Evolutionary conservation across 495 filamentous ascomycete genomes (phyloP), one percentile per base, ranked within the genome.

Genomic region (Aspergillus biplanus): DNA sequence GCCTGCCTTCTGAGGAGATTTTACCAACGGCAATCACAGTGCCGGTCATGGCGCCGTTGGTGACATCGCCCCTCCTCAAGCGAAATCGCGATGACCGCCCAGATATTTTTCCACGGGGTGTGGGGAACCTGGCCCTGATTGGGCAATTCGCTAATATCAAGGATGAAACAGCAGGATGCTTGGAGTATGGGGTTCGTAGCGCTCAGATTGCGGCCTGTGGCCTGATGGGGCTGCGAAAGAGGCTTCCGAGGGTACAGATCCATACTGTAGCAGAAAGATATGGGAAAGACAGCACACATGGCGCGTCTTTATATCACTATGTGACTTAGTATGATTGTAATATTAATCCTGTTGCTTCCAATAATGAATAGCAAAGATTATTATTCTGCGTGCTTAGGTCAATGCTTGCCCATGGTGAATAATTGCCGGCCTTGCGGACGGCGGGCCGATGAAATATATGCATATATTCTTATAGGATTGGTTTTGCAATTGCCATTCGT

Each of bases 21-120:
- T 42, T 64, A 11, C 13, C 18, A 0, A 52, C 27, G 13, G 32
- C 65, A 3, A 56, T 61, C 31, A 60, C 61, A 11, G 60, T 67
- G n/a, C 65, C 65, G 13, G 59, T 50, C 39, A 1, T 71, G 63
- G 69, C 74, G 67, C 75, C 75, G 9, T 70, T 63, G 35, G 67
- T 65, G 21, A 75, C 75, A 6, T 47, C 64, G 1, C 58, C 70
- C 13, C 69, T 77, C 50, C 31, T 77, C 39, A 44, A 44, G 8
- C 39, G 39, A 9, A 44, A 44, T 44, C n/a, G 39, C 39, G 39
- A 44, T 12, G 39, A 44, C n/a, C 39, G 39, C n/a, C 12, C 39
- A 12, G 3, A 11, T 44, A 6, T 44, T 44, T n/a, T 44, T 44
- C 39, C 39, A 4, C 3, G 7, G n/a, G 39, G 39, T 12, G n/a